These are phyloP conservation scores for Pontederia paniculata DNA, from an alignment of 176 grass and related monocot genomes.

Conservation along the genomic window DNA sequence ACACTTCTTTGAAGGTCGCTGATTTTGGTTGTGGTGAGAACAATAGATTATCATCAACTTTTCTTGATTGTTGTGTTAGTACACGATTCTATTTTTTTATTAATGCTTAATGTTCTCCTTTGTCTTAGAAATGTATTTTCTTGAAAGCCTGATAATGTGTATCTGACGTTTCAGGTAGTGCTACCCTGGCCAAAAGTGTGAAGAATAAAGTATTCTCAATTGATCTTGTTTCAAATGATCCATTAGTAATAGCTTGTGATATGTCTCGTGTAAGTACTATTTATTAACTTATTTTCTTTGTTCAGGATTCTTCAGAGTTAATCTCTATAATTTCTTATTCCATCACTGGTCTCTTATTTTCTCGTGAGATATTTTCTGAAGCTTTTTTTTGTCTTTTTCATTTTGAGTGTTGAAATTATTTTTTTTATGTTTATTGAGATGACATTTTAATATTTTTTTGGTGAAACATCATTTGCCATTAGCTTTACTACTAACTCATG, in stretches of 20 bases:
- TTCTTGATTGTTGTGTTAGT: neutral
- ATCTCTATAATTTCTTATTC: neutral
- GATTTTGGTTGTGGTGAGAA: constrained; percentile 96
- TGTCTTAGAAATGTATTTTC: constrained; percentile 7
- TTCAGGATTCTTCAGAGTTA: neutral
- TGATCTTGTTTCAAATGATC: constrained; percentile 84
- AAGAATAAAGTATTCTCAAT: constrained; percentile 96
- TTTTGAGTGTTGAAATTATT: no score
- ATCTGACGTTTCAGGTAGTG: constrained; percentile 37
- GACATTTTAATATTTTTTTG: no score
- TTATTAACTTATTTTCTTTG: constrained; percentile 1
- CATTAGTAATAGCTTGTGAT: constrained; percentile 85
- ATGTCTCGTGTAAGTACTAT: constrained; percentile 84
- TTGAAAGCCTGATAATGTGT: constrained; percentile 1
- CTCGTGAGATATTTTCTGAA: neutral
- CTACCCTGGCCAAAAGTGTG: constrained; percentile 71
- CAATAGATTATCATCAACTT: neutral
- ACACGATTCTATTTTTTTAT: constrained; percentile 11
- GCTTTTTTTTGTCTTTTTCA: no score
- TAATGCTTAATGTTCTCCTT: constrained; percentile 3
- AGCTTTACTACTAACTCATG: no score
- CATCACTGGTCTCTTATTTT: neutral
- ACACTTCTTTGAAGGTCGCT: constrained; percentile 61
- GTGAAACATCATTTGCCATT: no score
- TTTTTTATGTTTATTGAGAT: no score